phyloP scores from a whole-genome alignment of 1,284 basidiomycete genomes.

The Neolentinus lepideus region DNA sequence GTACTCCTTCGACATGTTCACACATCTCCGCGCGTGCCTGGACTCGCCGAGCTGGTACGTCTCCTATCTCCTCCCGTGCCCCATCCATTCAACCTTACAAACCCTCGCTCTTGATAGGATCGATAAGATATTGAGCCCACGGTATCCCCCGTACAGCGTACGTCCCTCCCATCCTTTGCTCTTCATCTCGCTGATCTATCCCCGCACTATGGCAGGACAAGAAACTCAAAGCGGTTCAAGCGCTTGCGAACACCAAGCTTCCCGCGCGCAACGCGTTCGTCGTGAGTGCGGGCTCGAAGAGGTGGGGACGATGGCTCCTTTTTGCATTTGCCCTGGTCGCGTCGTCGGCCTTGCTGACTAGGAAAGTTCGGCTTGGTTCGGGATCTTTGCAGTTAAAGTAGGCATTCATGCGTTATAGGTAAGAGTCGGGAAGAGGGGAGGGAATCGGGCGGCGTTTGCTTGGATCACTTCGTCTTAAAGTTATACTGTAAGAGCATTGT shows the following conservation, averaged over 20 bases:
- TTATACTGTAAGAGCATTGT: too few species aligned
- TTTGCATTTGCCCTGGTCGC: constrained; percentile 28
- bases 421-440: too few species aligned
- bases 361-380: not conserved
- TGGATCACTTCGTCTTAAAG: too few species aligned
- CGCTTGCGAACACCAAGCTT: constrained; percentile 18
- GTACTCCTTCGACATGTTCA: constrained; percentile 62
- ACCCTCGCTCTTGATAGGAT: constrained; percentile 31
- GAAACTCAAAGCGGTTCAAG: constrained; percentile 22
- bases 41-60: constrained; percentile 59
- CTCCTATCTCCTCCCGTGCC: not conserved
- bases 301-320: constrained; percentile 33
- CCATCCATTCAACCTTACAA: not conserved
- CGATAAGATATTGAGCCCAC: constrained; percentile 46
- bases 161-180: constrained; percentile 10
- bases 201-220: constrained; percentile 9
- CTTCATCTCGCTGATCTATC: not conserved
- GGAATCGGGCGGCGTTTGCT: too few species aligned
- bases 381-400: not conserved
- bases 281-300: constrained; percentile 5
- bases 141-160: constrained; percentile 64
- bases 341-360: constrained; percentile 24
- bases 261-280: constrained; percentile 30
- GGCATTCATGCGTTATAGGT: too few species aligned
- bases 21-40: constrained; percentile 53